Conservation (phyloP, 2,329 filamentous ascomycete species). For the Ramularia endophylla region DNA sequence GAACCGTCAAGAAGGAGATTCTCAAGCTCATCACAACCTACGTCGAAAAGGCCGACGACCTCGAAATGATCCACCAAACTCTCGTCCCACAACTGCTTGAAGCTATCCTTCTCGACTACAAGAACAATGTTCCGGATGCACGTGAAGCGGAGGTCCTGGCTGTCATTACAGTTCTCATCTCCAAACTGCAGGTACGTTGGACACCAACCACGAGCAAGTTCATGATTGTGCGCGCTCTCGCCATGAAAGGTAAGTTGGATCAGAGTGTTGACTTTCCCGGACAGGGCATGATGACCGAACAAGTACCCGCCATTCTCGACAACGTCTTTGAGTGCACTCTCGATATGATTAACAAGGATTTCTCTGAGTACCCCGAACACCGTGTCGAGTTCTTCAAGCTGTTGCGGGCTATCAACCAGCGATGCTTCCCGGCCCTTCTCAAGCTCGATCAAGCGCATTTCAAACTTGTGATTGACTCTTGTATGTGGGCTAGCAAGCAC, state of each 20-base stretch:
- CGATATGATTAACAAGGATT: constrained; percentile 99
- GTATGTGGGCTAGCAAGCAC: constrained; percentile 99
- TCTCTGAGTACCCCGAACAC: constrained; percentile 97
- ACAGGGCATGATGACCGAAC: constrained; percentile 92
- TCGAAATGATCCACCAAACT: constrained; percentile 85
- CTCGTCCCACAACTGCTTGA: constrained; percentile 96
- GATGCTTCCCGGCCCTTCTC: constrained; percentile 91
- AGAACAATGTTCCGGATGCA: constrained; percentile 91
- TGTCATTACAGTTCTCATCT: constrained; percentile 96
- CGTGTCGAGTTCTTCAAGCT: constrained; percentile 99
- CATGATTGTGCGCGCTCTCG: constrained; percentile 35
- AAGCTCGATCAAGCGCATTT: constrained; percentile 95
- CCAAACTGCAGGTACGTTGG: constrained; percentile 85
- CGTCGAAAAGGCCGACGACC: constrained; percentile 94
- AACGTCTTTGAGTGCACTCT: constrained; percentile 97
- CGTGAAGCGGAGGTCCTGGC: constrained; percentile 94
- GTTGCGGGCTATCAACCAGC: constrained; percentile 88
- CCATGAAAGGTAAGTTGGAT: constrained; percentile 12
- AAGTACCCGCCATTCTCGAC: constrained; percentile 96
- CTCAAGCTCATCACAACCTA: constrained; percentile 97
- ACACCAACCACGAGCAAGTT: constrained; percentile 47
- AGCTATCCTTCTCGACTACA: constrained; percentile 91
- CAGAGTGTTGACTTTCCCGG: constrained; percentile 26
- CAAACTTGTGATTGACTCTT: constrained; percentile 99
- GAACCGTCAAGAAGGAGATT: constrained; percentile 99